phyloP scores from a whole-genome alignment of 2,329 filamentous ascomycete species.

The Microcyclosporella mali region DNA sequence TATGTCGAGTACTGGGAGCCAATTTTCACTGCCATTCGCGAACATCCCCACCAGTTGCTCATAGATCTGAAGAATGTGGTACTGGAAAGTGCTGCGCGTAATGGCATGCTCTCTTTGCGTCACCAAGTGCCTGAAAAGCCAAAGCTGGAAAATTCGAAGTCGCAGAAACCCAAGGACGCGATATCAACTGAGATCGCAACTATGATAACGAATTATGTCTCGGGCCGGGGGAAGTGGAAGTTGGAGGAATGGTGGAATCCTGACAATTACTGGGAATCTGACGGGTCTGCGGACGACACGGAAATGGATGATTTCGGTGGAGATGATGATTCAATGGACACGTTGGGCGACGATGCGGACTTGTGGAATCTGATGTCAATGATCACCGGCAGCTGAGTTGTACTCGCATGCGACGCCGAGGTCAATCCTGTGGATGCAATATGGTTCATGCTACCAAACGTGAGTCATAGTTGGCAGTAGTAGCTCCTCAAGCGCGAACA shows the following conservation, averaged over 20 bases:
- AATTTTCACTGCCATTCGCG: slow-evolving; percentile 1
- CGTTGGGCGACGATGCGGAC: too few relatives aligned
- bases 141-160: not conserved
- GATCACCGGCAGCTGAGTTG: too few relatives aligned
- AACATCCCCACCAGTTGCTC: not conserved
- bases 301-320: not conserved
- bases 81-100: not conserved
- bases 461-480: too few relatives aligned
- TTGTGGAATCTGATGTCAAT: too few relatives aligned
- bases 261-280: not conserved
- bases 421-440: too few relatives aligned
- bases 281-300: not conserved
- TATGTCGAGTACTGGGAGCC: slow-evolving; percentile 1
- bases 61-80: not conserved
- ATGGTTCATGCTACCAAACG: too few relatives aligned
- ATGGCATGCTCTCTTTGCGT: not conserved
- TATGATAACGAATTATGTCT: slow-evolving; percentile 1
- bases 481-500: too few relatives aligned
- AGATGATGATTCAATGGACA: not conserved
- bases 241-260: not conserved
- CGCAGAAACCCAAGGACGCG: too few relatives aligned
- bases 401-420: too few relatives aligned
- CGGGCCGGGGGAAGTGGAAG: slow-evolving; percentile 1
- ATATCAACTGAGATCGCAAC: not conserved
- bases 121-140: not conserved